Percentiles rank a stretch among this genome's conserved stretches.
Evolutionary conservation across 176 grass and related monocot species (phyloP).

Genomic region (Hyparrhenia diplandra): DNA sequence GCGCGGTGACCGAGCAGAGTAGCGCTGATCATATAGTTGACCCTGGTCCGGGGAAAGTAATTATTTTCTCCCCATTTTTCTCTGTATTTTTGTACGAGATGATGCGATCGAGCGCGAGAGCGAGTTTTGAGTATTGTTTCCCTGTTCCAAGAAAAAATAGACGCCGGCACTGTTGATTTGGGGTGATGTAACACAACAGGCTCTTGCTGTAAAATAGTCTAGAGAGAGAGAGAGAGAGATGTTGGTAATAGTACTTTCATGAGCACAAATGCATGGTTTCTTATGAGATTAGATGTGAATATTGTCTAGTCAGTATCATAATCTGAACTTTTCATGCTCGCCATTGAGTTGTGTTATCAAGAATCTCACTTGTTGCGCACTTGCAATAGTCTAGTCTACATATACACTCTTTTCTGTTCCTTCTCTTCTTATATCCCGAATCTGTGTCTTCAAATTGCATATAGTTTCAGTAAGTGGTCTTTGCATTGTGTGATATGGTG

Average conservation of each 20-base stretch:
- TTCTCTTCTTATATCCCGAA: neutral
- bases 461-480: neutral
- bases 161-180: conserved; percentile 14
- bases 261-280: neutral
- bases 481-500: neutral
- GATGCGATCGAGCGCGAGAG: neutral
- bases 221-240: too few relatives aligned
- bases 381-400: neutral
- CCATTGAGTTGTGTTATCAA: neutral
- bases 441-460: neutral
- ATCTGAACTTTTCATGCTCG: conserved; percentile 18
- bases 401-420: neutral
- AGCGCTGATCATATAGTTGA: conserved; percentile 23
- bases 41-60: neutral
- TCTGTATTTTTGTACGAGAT: conserved; percentile 13
- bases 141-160: neutral
- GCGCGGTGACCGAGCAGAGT: conserved; percentile 21
- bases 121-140: conserved; percentile 24
- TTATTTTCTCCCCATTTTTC: neutral
- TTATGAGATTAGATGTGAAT: neutral
- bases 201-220: conserved; percentile 5
- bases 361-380: conserved; percentile 30
- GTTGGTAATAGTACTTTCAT: neutral
- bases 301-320: neutral
- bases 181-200: neutral